These are phyloP conservation scores for Talaromyces sp. DNA, from an alignment of 2,329 filamentous ascomycete species.

Conservation along the genomic window DNA sequence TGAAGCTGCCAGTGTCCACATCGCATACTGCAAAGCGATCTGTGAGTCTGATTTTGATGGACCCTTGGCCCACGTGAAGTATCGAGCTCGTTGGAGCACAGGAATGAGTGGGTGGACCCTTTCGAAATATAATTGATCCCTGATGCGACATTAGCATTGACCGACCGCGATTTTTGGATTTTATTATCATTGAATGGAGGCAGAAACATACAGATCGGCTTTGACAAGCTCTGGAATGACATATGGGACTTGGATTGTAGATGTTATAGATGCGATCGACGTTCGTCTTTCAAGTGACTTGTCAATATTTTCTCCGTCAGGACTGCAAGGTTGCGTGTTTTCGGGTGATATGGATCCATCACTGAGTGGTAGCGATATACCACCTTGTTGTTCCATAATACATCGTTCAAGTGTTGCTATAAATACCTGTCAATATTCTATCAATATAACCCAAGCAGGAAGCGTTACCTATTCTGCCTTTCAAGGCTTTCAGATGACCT, in stretches of 20 bases:
- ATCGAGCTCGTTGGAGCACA: slow-evolving; percentile 85
- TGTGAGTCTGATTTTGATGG: slow-evolving; percentile 78
- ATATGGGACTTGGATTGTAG: slow-evolving; percentile 9
- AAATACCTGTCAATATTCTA: background rate
- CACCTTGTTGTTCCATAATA: slow-evolving; percentile 29
- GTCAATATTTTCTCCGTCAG: slow-evolving; percentile 15
- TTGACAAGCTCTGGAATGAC: slow-evolving; percentile 20
- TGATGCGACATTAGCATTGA: slow-evolving; percentile 34
- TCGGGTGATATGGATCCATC: slow-evolving; percentile 18
- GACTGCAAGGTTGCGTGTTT: slow-evolving; percentile 10
- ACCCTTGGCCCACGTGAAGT: slow-evolving; percentile 79
- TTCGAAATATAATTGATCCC: slow-evolving; percentile 83
- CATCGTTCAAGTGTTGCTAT: slow-evolving; percentile 30
- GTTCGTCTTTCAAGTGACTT: slow-evolving; percentile 12
- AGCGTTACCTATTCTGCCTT: slow-evolving; percentile 29
- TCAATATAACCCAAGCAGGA: background rate
- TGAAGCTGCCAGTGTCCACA: slow-evolving; percentile 86
- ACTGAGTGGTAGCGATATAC: slow-evolving; percentile 22
- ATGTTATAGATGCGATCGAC: slow-evolving; percentile 2
- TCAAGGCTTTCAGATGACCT: slow-evolving; percentile 73
- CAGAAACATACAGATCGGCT: slow-evolving; percentile 22
- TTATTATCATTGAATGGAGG: background rate
- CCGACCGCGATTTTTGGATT: background rate
- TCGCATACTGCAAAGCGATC: slow-evolving; percentile 84
- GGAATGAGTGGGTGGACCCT: slow-evolving; percentile 83